Percentiles rank a stretch among this genome's conserved stretches.
Evolutionary conservation across 495 filamentous ascomycete genomes (phyloP).

Genomic region (Tuber microsphaerosporum): DNA sequence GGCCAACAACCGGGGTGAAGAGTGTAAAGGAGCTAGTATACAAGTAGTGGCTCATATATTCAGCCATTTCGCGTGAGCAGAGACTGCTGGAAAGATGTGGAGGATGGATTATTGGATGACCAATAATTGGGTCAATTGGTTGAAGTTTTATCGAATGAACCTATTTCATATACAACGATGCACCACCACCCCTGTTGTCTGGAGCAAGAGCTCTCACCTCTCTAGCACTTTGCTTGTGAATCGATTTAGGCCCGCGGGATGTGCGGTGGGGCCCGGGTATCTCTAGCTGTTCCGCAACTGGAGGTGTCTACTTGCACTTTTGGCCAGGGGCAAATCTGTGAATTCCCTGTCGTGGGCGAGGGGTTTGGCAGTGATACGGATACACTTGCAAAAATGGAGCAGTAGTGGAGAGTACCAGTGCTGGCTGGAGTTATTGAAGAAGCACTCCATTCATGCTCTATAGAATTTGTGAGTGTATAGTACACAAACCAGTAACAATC

Average conservation of each 20-base stretch:
- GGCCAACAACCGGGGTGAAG: not conserved
- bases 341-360: not conserved
- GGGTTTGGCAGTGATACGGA: no score
- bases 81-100: not conserved
- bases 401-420: not conserved
- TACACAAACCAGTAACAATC: not conserved
- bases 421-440: not conserved
- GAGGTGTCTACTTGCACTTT: not conserved
- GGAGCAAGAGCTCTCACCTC: not conserved
- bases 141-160: not conserved
- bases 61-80: not conserved
- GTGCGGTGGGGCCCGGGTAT: not conserved
- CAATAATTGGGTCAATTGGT: not conserved
- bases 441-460: not conserved
- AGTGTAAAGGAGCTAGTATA: not conserved
- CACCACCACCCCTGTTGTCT: not conserved
- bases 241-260: not conserved
- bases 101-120: not conserved
- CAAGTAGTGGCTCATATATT: not conserved
- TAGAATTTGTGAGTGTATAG: not conserved
- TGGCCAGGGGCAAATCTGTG: not conserved
- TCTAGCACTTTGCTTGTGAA: not conserved
- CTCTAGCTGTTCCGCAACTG: not conserved
- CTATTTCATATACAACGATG: not conserved
- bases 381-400: not conserved